These are phyloP conservation scores for Vickermania ingenoplastis DNA, from an alignment of 208 protist genomes.

Conservation along the genomic window DNA sequence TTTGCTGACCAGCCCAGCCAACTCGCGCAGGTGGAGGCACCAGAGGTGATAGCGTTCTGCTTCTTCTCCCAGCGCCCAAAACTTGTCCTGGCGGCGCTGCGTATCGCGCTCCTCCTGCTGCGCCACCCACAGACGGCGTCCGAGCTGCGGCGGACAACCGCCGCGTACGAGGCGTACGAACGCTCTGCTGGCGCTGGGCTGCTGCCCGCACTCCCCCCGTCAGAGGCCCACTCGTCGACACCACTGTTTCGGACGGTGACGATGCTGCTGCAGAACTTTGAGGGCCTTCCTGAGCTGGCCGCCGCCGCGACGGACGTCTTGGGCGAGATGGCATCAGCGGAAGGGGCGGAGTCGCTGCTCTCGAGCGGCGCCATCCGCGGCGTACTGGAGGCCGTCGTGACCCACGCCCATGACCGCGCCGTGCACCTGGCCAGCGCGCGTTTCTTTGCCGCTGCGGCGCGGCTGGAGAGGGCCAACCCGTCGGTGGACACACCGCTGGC, in stretches of 20 bases:
- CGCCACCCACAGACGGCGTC: conserved; percentile 34
- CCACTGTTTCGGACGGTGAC: neutral
- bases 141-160: conserved; percentile 29
- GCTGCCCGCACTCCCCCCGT: neutral
- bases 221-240: too few relatives aligned
- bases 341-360: conserved; percentile 9
- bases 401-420: conserved; percentile 14
- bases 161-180: neutral
- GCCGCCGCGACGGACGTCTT: conserved; percentile 12
- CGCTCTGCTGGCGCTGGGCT: neutral
- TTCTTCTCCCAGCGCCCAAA: conserved; percentile 27
- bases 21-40: conserved; percentile 44
- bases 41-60: conserved; percentile 36
- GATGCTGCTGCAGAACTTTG: neutral
- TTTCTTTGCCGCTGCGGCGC: conserved; percentile 35
- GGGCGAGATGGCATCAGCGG: conserved; percentile 7
- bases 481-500: conserved; percentile 27
- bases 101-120: conserved; percentile 28
- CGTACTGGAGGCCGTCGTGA: conserved; percentile 23
- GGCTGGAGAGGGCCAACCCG: conserved; percentile 7
- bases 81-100: conserved; percentile 32
- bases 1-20: conserved; percentile 38
- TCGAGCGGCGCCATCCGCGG: conserved; percentile 17
- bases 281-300: conserved; percentile 9
- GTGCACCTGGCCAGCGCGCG: conserved; percentile 23